Percentiles rank a stretch among this genome's conserved stretches.
Evolutionary conservation across 2,329 filamentous ascomycete species (phyloP).

Genomic region (Colletotrichum gloeosporioides): DNA sequence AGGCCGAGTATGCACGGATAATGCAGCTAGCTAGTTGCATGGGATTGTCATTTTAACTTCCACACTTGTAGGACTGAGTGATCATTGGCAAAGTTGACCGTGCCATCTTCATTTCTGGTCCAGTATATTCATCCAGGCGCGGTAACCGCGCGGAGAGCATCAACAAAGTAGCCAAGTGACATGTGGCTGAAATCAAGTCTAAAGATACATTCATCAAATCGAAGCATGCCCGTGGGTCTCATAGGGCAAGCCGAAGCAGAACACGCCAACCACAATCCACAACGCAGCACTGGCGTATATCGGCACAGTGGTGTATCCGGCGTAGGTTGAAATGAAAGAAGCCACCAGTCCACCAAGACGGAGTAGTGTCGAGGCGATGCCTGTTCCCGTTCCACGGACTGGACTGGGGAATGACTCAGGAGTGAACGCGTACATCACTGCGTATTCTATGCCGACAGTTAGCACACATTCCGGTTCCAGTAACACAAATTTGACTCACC

Average conservation of each 20-base stretch:
- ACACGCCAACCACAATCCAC: constrained; percentile 45
- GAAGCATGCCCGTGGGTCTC: constrained; percentile 46
- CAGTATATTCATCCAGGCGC: neutral
- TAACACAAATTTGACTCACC: constrained; percentile 27
- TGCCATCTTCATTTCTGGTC: neutral
- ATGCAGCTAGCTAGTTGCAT: neutral
- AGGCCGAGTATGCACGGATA: neutral
- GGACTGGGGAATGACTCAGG: constrained; percentile 64
- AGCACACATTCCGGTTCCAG: neutral
- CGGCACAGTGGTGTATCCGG: constrained; percentile 45
- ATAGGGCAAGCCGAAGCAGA: constrained; percentile 47
- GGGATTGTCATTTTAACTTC: neutral
- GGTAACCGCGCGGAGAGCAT: neutral
- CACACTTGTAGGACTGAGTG: neutral
- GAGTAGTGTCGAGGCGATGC: constrained; percentile 44
- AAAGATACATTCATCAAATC: constrained; percentile 23
- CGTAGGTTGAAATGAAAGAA: constrained; percentile 46
- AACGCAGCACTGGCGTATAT: constrained; percentile 50
- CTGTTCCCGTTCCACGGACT: constrained; percentile 58
- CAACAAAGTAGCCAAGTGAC: neutral
- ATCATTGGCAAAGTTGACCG: neutral
- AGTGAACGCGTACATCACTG: constrained; percentile 50
- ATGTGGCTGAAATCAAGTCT: neutral
- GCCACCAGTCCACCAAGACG: constrained; percentile 44
- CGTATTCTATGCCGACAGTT: constrained; percentile 20